A percentile compares a stretch with the other conserved stretches of the same genome.
These are phyloP conservation scores for Pseudohalonectria lignicola DNA, from an alignment of 2,329 filamentous ascomycete genomes.

Conservation along the genomic window DNA sequence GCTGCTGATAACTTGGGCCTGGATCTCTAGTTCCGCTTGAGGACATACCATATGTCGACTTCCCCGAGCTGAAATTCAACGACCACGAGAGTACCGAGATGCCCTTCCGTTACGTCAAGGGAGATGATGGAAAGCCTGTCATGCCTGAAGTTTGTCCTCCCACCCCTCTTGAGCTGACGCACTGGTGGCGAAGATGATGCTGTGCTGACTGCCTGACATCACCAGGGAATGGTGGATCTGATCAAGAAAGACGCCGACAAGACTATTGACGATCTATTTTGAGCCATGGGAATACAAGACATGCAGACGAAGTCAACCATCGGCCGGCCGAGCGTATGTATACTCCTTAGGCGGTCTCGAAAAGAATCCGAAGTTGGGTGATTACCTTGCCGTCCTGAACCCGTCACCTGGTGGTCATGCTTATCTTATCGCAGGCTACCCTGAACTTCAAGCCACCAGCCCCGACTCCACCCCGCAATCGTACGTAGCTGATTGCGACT, in stretches of 20 bases:
- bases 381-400: no score
- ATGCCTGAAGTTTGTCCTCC: slow-evolving; percentile 81
- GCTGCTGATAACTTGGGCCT: no score
- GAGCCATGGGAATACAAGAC: no score
- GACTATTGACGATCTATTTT: slow-evolving; percentile 77
- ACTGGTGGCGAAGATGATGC: neutral
- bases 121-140: slow-evolving; percentile 62
- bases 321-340: no score
- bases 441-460: no score
- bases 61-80: slow-evolving; percentile 81
- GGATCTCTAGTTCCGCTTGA: slow-evolving; percentile 64
- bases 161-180: slow-evolving; percentile 1
- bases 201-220: slow-evolving; percentile 9
- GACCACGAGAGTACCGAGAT: slow-evolving; percentile 92
- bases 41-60: slow-evolving; percentile 72
- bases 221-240: slow-evolving; percentile 90
- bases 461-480: no score
- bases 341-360: no score
- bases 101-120: slow-evolving; percentile 92
- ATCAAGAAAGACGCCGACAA: slow-evolving; percentile 94
- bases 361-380: no score
- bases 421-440: no score
- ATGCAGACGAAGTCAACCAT: no score
- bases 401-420: no score
- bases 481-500: no score